phyloP scores from a whole-genome alignment of 495 filamentous ascomycete genomes.

The Oleoguttula mirabilis region DNA sequence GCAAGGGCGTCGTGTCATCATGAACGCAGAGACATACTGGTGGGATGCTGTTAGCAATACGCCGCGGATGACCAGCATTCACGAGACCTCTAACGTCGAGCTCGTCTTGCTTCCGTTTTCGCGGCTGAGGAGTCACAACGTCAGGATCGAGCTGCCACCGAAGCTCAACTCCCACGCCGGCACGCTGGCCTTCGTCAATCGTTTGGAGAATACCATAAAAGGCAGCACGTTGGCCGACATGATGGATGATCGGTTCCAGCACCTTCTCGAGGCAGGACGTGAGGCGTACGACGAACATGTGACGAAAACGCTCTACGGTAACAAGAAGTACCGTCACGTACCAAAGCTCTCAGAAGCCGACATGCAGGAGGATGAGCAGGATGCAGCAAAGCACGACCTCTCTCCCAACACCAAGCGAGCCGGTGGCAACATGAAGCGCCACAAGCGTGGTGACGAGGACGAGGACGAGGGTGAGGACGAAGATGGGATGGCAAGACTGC shows the following conservation, averaged over 20 bases:
- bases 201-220: neutral
- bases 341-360: neutral
- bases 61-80: slow-evolving; percentile 7
- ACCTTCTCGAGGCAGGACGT: neutral
- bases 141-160: slow-evolving; percentile 3
- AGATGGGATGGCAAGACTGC: slow-evolving; percentile 1
- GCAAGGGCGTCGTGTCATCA: slow-evolving; percentile 1
- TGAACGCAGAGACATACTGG: slow-evolving; percentile 9
- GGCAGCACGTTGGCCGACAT: neutral
- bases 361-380: neutral
- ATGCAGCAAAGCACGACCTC: neutral
- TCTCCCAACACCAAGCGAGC: neutral
- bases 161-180: neutral
- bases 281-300: neutral
- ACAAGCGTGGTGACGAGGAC: neutral
- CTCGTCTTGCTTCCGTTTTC: slow-evolving; percentile 12
- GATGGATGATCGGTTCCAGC: neutral
- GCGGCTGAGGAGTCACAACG: slow-evolving; percentile 9
- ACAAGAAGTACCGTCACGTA: neutral
- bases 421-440: neutral
- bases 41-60: slow-evolving; percentile 5
- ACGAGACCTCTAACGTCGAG: slow-evolving; percentile 14
- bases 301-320: neutral
- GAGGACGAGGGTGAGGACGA: neutral
- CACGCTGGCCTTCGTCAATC: slow-evolving; percentile 1